A percentile compares a stretch with the other conserved stretches of the same genome.
Evolutionary conservation across 805 yeast species (phyloP).

Genomic region (Saccharomycopsis fermentans): DNA sequence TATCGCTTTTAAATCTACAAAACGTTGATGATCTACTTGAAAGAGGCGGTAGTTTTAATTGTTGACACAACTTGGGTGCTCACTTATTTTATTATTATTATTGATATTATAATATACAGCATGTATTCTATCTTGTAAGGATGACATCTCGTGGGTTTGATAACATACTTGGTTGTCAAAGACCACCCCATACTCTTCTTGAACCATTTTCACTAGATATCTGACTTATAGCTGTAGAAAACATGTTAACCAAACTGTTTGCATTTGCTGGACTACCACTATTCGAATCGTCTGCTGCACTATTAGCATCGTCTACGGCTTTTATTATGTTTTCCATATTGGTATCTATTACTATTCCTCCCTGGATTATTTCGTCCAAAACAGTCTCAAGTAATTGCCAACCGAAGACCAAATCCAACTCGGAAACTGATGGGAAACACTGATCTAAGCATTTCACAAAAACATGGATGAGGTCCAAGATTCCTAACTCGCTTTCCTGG

Average conservation of each 20-base stretch:
- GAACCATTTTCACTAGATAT: constrained; percentile 21
- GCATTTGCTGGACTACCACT: constrained; percentile 12
- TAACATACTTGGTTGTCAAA: constrained; percentile 4
- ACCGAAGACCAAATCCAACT: constrained; percentile 92
- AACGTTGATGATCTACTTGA: background rate
- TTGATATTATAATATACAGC: background rate
- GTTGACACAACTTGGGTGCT: background rate
- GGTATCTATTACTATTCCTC: constrained; percentile 97
- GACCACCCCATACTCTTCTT: constrained; percentile 24
- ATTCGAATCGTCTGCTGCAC: constrained; percentile 19
- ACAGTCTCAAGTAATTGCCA: constrained; percentile 96
- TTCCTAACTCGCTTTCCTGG: constrained; percentile 91
- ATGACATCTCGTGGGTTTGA: background rate
- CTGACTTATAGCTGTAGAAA: constrained; percentile 23
- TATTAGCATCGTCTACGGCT: constrained; percentile 66
- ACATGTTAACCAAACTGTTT: constrained; percentile 26
- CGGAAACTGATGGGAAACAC: constrained; percentile 92
- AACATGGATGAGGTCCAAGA: constrained; percentile 87
- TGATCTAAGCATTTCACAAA: constrained; percentile 91
- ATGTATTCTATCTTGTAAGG: too few relatives aligned
- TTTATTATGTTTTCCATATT: constrained; percentile 68
- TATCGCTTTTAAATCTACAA: too few relatives aligned
- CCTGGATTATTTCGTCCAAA: constrained; percentile 85
- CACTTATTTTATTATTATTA: background rate
- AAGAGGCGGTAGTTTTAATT: background rate